phyloP scores from a whole-genome alignment of 2,329 filamentous ascomycete species.

The Aspergillus uvarum region DNA sequence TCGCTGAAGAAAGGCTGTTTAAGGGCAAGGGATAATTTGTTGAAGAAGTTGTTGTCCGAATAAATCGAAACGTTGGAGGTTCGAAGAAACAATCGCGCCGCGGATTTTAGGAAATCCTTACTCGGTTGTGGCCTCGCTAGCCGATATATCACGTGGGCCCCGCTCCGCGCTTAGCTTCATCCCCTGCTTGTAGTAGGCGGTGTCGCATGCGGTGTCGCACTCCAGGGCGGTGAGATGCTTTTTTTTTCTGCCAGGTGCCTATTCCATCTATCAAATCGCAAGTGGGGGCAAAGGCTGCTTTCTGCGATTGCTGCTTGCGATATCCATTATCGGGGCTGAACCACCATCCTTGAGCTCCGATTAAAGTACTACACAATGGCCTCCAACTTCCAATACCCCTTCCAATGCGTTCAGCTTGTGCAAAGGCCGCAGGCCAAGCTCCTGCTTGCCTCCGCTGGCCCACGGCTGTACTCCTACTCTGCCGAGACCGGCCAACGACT shows the following conservation, averaged over 20 bases:
- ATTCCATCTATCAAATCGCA: not conserved
- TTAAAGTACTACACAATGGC: constrained; percentile 28
- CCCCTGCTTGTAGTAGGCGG: not conserved
- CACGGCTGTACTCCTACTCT: constrained; percentile 67
- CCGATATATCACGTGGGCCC: constrained; percentile 36
- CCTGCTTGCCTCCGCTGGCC: constrained; percentile 72
- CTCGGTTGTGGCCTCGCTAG: constrained; percentile 41
- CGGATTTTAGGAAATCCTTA: constrained; percentile 29
- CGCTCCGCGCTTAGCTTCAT: constrained; percentile 1
- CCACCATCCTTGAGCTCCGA: not conserved
- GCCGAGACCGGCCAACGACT: constrained; percentile 58
- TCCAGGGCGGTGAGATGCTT: not conserved
- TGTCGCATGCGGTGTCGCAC: not conserved
- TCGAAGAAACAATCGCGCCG: constrained; percentile 13
- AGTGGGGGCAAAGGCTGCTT: not conserved
- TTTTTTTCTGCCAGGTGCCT: not conserved
- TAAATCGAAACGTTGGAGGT: constrained; percentile 28
- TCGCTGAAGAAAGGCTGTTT: constrained; percentile 95
- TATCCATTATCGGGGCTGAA: not conserved
- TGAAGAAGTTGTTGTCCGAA: constrained; percentile 29
- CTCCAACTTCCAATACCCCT: constrained; percentile 50
- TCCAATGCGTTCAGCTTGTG: constrained; percentile 59
- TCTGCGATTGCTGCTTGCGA: not conserved
- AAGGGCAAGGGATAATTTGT: constrained; percentile 71
- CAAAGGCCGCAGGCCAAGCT: constrained; percentile 36